Evolutionary conservation across 2,329 filamentous ascomycete species (phyloP), one percentile per base, ranked within the genome.

Genomic region (Sporothrix humicola): DNA sequence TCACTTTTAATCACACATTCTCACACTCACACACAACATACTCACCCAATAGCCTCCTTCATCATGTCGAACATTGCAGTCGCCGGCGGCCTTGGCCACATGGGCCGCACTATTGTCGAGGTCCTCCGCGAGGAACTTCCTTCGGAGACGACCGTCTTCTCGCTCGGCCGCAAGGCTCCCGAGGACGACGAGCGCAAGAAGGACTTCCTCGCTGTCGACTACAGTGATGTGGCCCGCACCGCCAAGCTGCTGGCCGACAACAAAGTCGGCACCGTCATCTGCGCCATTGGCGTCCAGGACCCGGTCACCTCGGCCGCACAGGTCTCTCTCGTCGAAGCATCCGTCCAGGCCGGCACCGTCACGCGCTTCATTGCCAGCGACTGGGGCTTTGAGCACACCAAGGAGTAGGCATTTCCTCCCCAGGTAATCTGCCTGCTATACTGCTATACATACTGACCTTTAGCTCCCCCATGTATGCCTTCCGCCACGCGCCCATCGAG

Each of bases 211-310:
- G 73, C 74, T 0, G 78, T 80, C 12, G 77, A 81, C 76, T 82
- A 82, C 71, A 42, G 65, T 59, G 74, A 79, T 44, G 72, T 79
- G 20, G 73, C 73, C 12, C 74, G 63, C 17, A 20, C 81, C 3
- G 71, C 75, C 20, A 75, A 76, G 26, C 46, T 76, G 3, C 79
- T 82, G 6, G 78, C 80, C 68, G 77, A 79, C 50, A 79, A 85
- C 77, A 81, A 82, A 0, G 76, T 86, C 23, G 78, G 86, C 66
- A 85, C 83, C 0, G 77, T 86, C 58, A 82, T 87, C 37, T 87
- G 84, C 0, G 78, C 82, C 3, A 78, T 86, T 31, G 77, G 76
- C 6, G 78, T 84, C 72, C 66, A 68, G 42, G 76, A 78, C 12
- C 75, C 81, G 2, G 70, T 77, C 75, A 46, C 77, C 20, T 77